Percentiles rank a stretch among this genome's conserved stretches.
phyloP scores from a whole-genome alignment of 1,284 basidiomycete species.

The Malassezia globosa region DNA sequence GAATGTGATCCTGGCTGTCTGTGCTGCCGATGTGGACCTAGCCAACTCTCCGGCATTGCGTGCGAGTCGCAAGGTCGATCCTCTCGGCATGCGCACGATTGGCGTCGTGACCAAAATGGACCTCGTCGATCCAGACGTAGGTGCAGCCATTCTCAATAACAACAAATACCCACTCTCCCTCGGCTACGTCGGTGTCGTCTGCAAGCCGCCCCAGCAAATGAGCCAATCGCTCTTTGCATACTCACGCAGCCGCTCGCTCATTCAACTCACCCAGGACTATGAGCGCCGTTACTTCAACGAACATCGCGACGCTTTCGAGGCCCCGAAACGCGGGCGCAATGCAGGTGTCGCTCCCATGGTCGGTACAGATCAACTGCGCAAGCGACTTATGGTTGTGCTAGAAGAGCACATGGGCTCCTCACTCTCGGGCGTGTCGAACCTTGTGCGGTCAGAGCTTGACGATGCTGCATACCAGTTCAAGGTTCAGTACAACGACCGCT shows the following conservation, averaged over 20 bases:
- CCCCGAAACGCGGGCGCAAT: slow-evolving; percentile 51
- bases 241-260: slow-evolving; percentile 50
- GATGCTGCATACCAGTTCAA: slow-evolving; percentile 98
- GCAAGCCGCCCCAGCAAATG: slow-evolving; percentile 45
- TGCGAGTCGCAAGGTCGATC: slow-evolving; percentile 85
- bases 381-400: slow-evolving; percentile 85
- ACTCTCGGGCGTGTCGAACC: slow-evolving; percentile 86
- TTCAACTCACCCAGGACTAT: slow-evolving; percentile 52
- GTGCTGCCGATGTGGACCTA: slow-evolving; percentile 93
- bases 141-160: slow-evolving; percentile 68
- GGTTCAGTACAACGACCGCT: slow-evolving; percentile 95
- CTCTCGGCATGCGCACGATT: slow-evolving; percentile 83
- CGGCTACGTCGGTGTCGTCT: slow-evolving; percentile 94
- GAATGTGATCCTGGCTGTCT: slow-evolving; percentile 94
- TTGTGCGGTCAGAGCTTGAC: slow-evolving; percentile 89
- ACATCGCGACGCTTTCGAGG: slow-evolving; percentile 60
- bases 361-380: slow-evolving; percentile 77
- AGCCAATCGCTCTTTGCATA: slow-evolving; percentile 11
- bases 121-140: slow-evolving; percentile 72
- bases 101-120: slow-evolving; percentile 99
- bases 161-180: slow-evolving; percentile 94
- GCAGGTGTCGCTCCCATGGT: slow-evolving; percentile 54
- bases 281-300: slow-evolving; percentile 72
- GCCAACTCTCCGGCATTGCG: slow-evolving; percentile 92
- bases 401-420: slow-evolving; percentile 94